A percentile compares a stretch with the other conserved stretches of the same genome.
phyloP scores from a whole-genome alignment of 768 basidiomycete species.

The Lactifluus subvellereus region DNA sequence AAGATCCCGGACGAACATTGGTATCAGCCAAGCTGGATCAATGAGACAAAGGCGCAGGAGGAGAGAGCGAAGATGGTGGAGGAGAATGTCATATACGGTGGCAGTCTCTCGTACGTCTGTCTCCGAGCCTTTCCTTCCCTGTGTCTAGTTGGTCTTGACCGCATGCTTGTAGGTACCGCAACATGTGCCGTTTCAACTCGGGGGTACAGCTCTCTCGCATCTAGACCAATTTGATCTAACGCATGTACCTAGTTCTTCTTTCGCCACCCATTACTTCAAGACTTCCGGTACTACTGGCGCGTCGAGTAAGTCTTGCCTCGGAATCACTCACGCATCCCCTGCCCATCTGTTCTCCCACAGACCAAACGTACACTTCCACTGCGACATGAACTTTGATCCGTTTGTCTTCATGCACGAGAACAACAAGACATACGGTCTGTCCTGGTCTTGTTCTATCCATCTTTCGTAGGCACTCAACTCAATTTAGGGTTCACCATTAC shows the following conservation, averaged over 20 bases:
- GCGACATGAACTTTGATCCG: slow-evolving; percentile 58
- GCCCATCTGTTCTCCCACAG: slow-evolving; percentile 31
- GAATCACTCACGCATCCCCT: neutral
- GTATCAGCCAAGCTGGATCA: slow-evolving; percentile 47
- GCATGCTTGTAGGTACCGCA: slow-evolving; percentile 34
- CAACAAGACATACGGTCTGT: slow-evolving; percentile 73
- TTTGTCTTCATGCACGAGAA: slow-evolving; percentile 76
- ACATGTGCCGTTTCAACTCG: slow-evolving; percentile 52
- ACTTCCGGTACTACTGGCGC: slow-evolving; percentile 87
- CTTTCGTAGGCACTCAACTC: neutral
- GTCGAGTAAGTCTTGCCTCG: slow-evolving; percentile 55
- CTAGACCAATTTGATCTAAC: neutral
- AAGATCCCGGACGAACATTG: slow-evolving; percentile 44
- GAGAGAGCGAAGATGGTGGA: slow-evolving; percentile 39
- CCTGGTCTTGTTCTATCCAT: neutral
- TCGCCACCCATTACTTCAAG: slow-evolving; percentile 66
- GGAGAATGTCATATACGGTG: slow-evolving; percentile 15
- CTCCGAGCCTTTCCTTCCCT: neutral
- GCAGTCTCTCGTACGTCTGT: slow-evolving; percentile 15
- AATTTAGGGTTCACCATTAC: slow-evolving; percentile 69
- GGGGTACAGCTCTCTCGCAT: slow-evolving; percentile 27
- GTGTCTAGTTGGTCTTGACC: neutral
- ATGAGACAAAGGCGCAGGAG: slow-evolving; percentile 42
- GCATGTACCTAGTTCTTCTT: slow-evolving; percentile 61
- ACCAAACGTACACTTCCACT: slow-evolving; percentile 76